Conservation (phyloP, 2,329 filamentous ascomycete species). For the Zasmidium angulare region DNA sequence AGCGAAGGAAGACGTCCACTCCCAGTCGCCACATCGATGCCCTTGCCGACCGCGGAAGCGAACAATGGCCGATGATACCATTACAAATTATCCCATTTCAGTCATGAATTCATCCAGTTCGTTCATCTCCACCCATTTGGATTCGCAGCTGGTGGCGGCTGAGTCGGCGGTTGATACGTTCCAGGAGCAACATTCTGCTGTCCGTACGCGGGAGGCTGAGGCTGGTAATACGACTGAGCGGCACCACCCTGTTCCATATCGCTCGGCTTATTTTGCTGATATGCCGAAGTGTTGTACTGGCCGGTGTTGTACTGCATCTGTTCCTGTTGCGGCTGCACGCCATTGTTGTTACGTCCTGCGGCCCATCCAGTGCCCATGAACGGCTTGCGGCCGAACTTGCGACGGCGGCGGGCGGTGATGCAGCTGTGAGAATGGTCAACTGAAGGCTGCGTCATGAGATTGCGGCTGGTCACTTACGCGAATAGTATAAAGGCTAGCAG, state of each 20-base stretch:
- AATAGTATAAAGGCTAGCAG: constrained; percentile 15
- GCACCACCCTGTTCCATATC: neutral
- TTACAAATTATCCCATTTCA: neutral
- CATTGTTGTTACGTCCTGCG: neutral
- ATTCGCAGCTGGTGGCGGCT: constrained; percentile 12
- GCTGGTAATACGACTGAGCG: neutral
- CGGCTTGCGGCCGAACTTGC: constrained; percentile 16
- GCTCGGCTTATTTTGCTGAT: neutral
- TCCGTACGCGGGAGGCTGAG: constrained; percentile 5
- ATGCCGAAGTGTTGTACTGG: neutral
- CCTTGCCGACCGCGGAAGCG: neutral
- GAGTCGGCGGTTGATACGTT: constrained; percentile 14
- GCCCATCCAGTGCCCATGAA: constrained; percentile 20
- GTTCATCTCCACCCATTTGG: neutral
- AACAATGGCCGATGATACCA: neutral
- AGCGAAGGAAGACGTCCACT: too few species aligned
- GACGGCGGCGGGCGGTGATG: constrained; percentile 13
- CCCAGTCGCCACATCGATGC: too few species aligned
- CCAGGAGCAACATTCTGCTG: constrained; percentile 4
- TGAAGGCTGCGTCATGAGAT: neutral
- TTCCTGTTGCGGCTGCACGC: neutral
- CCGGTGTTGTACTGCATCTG: neutral
- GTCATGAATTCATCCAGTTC: neutral
- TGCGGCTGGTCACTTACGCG: constrained; percentile 21
- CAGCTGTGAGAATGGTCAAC: constrained; percentile 7